Evolutionary conservation across 495 filamentous ascomycete species (phyloP), one percentile per base, ranked within the genome.

Genomic region (Daldinia vernicosa): DNA sequence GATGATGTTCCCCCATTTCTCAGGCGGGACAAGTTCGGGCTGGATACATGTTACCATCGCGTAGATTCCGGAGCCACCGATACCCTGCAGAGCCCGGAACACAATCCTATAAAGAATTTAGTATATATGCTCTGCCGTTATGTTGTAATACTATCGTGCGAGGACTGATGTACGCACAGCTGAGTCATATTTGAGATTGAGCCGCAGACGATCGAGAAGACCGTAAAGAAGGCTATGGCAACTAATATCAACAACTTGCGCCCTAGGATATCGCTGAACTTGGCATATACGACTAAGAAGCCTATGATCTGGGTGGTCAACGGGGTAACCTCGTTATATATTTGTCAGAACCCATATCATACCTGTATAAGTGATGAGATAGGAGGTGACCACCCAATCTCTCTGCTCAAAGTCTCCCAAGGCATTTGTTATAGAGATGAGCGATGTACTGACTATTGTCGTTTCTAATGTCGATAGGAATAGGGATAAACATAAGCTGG

Each of bases 291-390:
- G 43, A 86, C 77, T 50, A 87, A 79, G 55, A 87, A 85, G 12
- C 80, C 83, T 82, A 22, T 15, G 30, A 47, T 19, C 5, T 30
- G 50, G 14, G 8, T 24, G 14, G 26, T 68, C 26, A 68, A 24
- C 14, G 33, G 22, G 35, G 1, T 24, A 7, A 22, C 30, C 17
- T 35, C 4, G 33, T 35, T 22, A 27, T 1, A 8, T 19, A 22
- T 39, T 6, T 22, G 7, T n/a, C 12, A 32, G n/a, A 15, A 14
- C 3, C 54, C 6, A 1, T 43, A 15, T 24, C 77, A 61, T 77
- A 84, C 87, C 85, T 22, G 86, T 84, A 54, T 88, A 88, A 2
- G 82, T 87, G 45, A 89, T 69, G 14, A 89, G 74, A 67, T 90
- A 90, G 14, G 80, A 79, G 1, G 85, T 86, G 32, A 89, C 80